These are phyloP conservation scores for Eimeria tenella DNA, from an alignment of 169 alveolate genomes.

Conservation along the genomic window DNA sequence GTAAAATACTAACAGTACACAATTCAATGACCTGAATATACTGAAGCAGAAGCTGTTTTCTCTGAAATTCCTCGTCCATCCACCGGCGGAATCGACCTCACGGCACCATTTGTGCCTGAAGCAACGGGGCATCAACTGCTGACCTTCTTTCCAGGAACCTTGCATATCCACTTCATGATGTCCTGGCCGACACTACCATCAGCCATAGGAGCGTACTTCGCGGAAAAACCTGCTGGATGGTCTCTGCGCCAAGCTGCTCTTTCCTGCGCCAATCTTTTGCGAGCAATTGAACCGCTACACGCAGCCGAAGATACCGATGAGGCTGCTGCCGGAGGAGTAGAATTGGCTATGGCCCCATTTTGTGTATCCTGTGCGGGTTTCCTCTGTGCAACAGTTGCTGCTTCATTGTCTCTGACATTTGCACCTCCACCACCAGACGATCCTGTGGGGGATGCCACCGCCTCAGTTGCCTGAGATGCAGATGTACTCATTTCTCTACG, in stretches of 20 bases:
- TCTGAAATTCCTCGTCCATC: no score
- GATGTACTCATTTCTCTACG: conserved; percentile 12
- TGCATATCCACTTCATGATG: conserved; percentile 97
- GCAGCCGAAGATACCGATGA: conserved; percentile 47
- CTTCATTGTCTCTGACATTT: background rate
- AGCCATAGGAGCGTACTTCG: conserved; percentile 95
- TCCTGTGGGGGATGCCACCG: conserved; percentile 27
- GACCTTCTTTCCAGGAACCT: conserved; percentile 97
- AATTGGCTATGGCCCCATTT: conserved; percentile 24
- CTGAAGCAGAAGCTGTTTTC: no score
- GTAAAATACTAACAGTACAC: no score
- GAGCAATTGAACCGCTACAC: conserved; percentile 87
- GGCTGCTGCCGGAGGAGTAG: conserved; percentile 43
- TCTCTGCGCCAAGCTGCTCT: conserved; percentile 98
- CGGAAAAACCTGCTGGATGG: conserved; percentile 98
- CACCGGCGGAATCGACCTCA: no score
- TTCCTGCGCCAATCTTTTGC: conserved; percentile 94
- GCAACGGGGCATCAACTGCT: background rate
- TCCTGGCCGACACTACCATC: conserved; percentile 94
- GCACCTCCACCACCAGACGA: conserved; percentile 17
- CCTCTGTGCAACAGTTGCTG: conserved; percentile 19
- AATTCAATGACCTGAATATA: no score
- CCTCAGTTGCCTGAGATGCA: conserved; percentile 21
- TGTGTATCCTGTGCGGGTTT: conserved; percentile 50
- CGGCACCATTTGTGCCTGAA: no score